A percentile compares a stretch with the other conserved stretches of the same genome.
Conservation (phyloP, 2,329 filamentous ascomycete genomes). For the Sphaerulina musiva region DNA sequence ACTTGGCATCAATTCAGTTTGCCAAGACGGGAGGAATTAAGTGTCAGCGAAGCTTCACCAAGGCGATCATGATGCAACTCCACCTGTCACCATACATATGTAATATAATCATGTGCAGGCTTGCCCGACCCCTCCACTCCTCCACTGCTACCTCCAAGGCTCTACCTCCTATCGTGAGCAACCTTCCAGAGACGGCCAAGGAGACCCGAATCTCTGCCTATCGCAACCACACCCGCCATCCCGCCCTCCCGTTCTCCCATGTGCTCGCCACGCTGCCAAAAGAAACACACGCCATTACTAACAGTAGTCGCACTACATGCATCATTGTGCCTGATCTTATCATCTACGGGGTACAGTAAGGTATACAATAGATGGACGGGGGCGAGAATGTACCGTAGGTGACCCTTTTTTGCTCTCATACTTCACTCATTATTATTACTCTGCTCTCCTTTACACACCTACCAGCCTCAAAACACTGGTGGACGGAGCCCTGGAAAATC, state of each 20-base stretch:
- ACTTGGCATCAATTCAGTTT: background rate
- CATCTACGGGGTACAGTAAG: background rate
- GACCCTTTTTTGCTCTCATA: background rate
- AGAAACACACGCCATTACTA: background rate
- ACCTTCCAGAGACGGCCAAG: conserved; percentile 4
- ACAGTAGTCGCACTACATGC: background rate
- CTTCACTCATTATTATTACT: background rate
- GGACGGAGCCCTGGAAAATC: background rate
- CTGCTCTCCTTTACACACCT: background rate
- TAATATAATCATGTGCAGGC: background rate
- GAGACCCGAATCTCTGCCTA: conserved; percentile 6
- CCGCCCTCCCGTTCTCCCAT: background rate
- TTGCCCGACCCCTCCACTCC: conserved; percentile 8
- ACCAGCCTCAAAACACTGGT: background rate
- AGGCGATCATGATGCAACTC: background rate
- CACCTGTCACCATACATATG: background rate
- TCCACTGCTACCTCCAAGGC: background rate
- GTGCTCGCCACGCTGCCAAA: conserved; percentile 1
- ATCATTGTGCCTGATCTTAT: background rate
- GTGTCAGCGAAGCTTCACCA: conserved; percentile 4
- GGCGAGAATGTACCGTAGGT: background rate
- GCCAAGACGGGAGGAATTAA: conserved; percentile 3
- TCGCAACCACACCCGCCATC: background rate
- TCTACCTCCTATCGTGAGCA: background rate
- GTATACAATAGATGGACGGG: background rate